Conservation (phyloP, 148 eudicot species). For the Fagopyrum homotropicum region DNA sequence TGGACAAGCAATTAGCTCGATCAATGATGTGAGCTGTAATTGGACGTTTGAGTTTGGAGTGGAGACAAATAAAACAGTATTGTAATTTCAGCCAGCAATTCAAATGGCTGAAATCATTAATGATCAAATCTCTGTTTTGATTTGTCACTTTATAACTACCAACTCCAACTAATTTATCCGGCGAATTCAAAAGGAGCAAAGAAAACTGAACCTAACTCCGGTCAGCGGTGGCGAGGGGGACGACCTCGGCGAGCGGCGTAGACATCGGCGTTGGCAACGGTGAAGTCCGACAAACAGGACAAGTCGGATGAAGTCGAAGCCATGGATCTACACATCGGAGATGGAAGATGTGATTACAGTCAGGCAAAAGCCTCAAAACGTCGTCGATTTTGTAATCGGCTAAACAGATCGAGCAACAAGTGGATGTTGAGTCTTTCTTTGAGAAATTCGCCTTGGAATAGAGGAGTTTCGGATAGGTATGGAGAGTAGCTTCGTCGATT, state of each 20-base stretch:
- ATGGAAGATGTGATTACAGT: conserved; percentile 80
- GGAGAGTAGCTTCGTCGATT: conserved; percentile 65
- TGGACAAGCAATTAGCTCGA: background rate
- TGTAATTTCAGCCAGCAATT: background rate
- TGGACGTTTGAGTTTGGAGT: background rate
- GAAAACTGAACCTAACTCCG: background rate
- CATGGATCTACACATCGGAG: conserved; percentile 81
- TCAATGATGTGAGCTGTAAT: background rate
- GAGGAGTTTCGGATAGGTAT: conserved; percentile 55
- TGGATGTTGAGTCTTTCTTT: conserved; percentile 36
- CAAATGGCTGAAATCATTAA: background rate
- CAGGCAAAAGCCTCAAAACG: conserved; percentile 50
- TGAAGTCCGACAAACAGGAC: conserved; percentile 86
- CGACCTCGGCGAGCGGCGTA: conserved; percentile 74
- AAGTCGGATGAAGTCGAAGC: conserved; percentile 67
- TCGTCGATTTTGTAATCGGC: conserved; percentile 65
- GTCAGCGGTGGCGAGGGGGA: conserved; percentile 42
- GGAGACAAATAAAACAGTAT: background rate
- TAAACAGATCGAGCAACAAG: conserved; percentile 72
- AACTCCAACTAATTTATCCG: background rate
- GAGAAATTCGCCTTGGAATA: conserved; percentile 45
- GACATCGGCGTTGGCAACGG: conserved; percentile 75
- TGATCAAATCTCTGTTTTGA: background rate
- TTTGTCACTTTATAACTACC: background rate
- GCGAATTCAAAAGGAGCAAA: background rate